A percentile compares a stretch with the other conserved stretches of the same genome.
Evolutionary conservation across 768 basidiomycete species (phyloP).

Genomic region (Lactarius pseudohatsudake): DNA sequence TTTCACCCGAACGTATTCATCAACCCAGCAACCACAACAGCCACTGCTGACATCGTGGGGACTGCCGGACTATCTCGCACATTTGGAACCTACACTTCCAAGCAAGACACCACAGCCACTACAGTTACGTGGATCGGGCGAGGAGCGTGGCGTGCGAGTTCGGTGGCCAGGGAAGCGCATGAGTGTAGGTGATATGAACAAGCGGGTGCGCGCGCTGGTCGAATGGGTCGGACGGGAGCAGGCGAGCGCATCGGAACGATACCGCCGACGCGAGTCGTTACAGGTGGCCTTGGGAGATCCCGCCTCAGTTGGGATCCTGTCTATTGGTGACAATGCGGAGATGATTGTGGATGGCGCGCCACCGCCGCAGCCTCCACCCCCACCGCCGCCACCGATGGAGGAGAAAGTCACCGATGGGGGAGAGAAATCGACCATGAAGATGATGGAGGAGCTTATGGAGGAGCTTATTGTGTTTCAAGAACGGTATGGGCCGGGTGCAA

Average conservation of each 20-base stretch:
- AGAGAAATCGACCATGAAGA: constrained; percentile 57
- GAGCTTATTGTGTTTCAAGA: constrained; percentile 89
- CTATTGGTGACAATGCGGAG: constrained; percentile 32
- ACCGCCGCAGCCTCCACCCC: constrained; percentile 28
- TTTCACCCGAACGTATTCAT: constrained; percentile 58
- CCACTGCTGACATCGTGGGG: constrained; percentile 84
- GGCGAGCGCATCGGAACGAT: constrained; percentile 69
- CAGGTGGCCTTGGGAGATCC: constrained; percentile 49
- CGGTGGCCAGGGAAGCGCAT: constrained; percentile 93
- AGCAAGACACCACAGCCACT: constrained; percentile 71
- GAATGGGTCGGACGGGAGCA: constrained; percentile 95
- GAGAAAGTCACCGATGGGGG: constrained; percentile 25
- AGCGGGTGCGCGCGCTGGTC: constrained; percentile 83
- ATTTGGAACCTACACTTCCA: constrained; percentile 83
- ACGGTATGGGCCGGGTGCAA: constrained; percentile 65
- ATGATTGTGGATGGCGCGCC: constrained; percentile 38
- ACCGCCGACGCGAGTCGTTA: constrained; percentile 65
- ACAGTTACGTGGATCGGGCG: constrained; percentile 57
- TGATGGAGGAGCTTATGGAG: constrained; percentile 91
- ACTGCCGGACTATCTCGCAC: constrained; percentile 89
- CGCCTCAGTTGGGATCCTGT: constrained; percentile 14
- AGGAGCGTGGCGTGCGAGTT: constrained; percentile 80
- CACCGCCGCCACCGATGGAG: constrained; percentile 29
- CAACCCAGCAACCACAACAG: constrained; percentile 62
- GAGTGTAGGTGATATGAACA: constrained; percentile 98